Base-by-base conservation (phyloP, 768 basidiomycete genomes). In the Piloderma croceum region DNA sequence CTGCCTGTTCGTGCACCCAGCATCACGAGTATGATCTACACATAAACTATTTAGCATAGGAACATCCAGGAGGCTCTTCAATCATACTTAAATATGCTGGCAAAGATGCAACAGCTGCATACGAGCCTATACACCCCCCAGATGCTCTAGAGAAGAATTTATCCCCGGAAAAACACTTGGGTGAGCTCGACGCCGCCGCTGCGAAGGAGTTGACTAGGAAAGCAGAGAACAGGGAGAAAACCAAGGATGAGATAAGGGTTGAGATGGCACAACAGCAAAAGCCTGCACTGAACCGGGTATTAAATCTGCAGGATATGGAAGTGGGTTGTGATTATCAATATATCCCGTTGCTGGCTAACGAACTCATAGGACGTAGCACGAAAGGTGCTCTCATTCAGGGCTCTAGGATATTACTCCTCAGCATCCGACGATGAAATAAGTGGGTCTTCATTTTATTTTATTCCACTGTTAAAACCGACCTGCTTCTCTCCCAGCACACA, bases 81-180 rank as follows among this genome's bases (percentile, higher is more conserved):
- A 76, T 79, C 48, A 76, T 83, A 42, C 38, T 81, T n/a, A 70
- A 64, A 42, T 75, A 78, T 41, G 82, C 67, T 2, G 81, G 81
- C 4, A 69, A 64, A 44, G 81, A 80, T 49, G 78, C 76, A 10
- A 74, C 73, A 4, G 57, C 59, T 10, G 69, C 54, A 4, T 73
- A 68, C 48, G 58, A 71, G 45, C 73, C 77, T 12, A 77, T 83
- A 21, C 81, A 83, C 55, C 76, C 81, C 2, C 74, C 76, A 19
- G 74, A 73, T 31, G 70, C 77, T 5, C 68, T 82, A 39, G 68
- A 71, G 40, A 65, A 65, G 51, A 66, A 71, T 48, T 62, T 79
- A 20, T 61, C 71, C 7, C 65, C 62, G 6, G 72, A 76, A 36
- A 74, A 74, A 47, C 72, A 73, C 46, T 61, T 81, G 11, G 79